Evolutionary conservation across 768 basidiomycete species (phyloP).

Genomic region (Gyrodon lividus): DNA sequence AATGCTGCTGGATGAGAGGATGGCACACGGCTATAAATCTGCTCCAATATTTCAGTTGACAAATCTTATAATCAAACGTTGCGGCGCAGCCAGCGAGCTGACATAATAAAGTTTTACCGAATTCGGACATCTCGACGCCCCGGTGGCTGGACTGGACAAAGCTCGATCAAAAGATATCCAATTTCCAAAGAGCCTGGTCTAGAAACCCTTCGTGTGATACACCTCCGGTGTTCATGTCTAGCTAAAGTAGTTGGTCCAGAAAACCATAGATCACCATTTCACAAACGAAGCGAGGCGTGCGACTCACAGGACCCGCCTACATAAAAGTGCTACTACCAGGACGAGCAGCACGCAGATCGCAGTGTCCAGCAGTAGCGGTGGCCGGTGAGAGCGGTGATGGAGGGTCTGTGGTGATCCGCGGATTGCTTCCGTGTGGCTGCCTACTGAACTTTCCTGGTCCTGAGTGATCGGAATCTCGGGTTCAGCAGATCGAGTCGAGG

Average conservation of each 20-base stretch:
- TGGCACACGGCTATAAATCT: constrained; percentile 17
- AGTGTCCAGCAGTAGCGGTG: constrained; percentile 69
- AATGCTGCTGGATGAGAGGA: background rate
- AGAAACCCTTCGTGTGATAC: constrained; percentile 19
- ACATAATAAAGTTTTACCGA: constrained; percentile 23
- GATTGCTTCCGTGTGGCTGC: constrained; percentile 12
- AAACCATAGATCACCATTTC: constrained; percentile 21
- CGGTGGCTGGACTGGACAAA: background rate
- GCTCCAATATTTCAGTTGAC: constrained; percentile 16
- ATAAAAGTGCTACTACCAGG: constrained; percentile 65
- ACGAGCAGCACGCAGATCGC: constrained; percentile 73
- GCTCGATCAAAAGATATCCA: constrained; percentile 22
- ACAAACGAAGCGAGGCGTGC: constrained; percentile 11
- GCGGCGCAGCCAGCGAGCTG: constrained; percentile 15
- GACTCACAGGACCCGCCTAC: constrained; percentile 50
- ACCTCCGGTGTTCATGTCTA: constrained; percentile 8
- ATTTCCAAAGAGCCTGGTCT: constrained; percentile 20
- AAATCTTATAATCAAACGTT: constrained; percentile 20
- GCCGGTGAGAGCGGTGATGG: constrained; percentile 30
- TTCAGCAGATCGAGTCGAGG: constrained; percentile 15
- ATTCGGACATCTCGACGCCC: constrained; percentile 6
- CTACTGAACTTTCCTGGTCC: constrained; percentile 10
- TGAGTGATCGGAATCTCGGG: constrained; percentile 8
- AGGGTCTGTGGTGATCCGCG: constrained; percentile 15
- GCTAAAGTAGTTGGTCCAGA: constrained; percentile 16